Evolutionary conservation across 352 stramenopile species (phyloP).

Genomic region (Globisporangium splendens): DNA sequence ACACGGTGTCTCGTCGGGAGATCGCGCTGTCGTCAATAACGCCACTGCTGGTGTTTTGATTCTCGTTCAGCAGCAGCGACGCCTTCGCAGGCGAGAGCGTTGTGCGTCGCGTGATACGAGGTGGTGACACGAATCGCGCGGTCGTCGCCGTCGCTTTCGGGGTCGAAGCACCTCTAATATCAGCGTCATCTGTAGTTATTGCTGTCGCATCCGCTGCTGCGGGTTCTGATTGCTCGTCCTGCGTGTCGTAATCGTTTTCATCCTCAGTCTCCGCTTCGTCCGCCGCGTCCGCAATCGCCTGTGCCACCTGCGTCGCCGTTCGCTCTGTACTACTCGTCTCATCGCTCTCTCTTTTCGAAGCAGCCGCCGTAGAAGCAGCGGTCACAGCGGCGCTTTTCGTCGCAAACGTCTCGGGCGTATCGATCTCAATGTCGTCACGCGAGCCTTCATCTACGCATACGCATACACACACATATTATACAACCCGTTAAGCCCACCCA

Average conservation of each 20-base stretch:
- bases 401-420: conserved; percentile 29
- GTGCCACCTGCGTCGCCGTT: conserved; percentile 3
- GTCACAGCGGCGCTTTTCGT: not conserved
- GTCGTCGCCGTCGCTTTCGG: not conserved
- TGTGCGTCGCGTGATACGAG: conserved; percentile 9
- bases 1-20: conserved; percentile 31
- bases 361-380: not conserved
- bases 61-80: conserved; percentile 20
- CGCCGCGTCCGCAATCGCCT: not conserved
- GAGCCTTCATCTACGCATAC: conserved; percentile 3
- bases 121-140: too few species aligned
- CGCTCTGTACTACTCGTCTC: not conserved
- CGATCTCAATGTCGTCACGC: conserved; percentile 22
- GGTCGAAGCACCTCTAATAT: not conserved
- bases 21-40: conserved; percentile 17
- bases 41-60: conserved; percentile 13
- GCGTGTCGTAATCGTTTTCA: conserved; percentile 1
- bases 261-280: conserved; percentile 8
- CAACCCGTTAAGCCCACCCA: not conserved
- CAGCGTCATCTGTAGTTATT: not conserved
- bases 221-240: conserved; percentile 5
- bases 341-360: not conserved
- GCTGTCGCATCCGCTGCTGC: not conserved
- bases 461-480: not conserved
- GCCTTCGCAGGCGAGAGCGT: conserved; percentile 53